Evolutionary conservation across 2,329 filamentous ascomycete genomes (phyloP).

Genomic region (Decorospora gaudefroyi): DNA sequence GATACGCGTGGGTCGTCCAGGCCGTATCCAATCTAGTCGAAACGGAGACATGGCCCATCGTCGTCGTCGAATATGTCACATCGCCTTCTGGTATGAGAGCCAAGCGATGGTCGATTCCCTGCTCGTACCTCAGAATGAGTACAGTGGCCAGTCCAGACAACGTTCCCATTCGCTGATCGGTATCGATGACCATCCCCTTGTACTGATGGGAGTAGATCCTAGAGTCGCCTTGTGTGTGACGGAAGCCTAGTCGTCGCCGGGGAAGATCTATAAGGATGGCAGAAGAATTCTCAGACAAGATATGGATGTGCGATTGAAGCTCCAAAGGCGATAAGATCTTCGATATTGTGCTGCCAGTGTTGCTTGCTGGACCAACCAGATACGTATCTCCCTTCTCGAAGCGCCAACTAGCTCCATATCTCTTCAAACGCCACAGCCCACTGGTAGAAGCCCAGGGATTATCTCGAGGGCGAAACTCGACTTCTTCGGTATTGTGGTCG

Average conservation of each 20-base stretch:
- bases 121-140: slow-evolving; percentile 22
- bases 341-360: too few relatives aligned
- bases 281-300: slow-evolving; percentile 7
- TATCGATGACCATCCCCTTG: slow-evolving; percentile 34
- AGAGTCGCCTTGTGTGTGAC: background rate
- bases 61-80: slow-evolving; percentile 1
- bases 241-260: slow-evolving; percentile 20
- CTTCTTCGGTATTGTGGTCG: slow-evolving; percentile 3
- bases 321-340: slow-evolving; percentile 27
- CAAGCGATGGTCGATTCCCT: slow-evolving; percentile 34
- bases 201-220: slow-evolving; percentile 33
- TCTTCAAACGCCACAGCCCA: slow-evolving; percentile 23
- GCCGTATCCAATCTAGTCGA: slow-evolving; percentile 16
- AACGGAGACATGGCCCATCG: slow-evolving; percentile 22
- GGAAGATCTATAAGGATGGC: slow-evolving; percentile 25
- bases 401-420: slow-evolving; percentile 17
- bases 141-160: slow-evolving; percentile 32
- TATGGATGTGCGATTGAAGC: slow-evolving; percentile 21
- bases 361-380: slow-evolving; percentile 19
- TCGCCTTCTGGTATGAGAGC: slow-evolving; percentile 47
- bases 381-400: slow-evolving; percentile 6
- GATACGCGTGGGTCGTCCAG: slow-evolving; percentile 51
- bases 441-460: slow-evolving; percentile 9
- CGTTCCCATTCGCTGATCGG: slow-evolving; percentile 29
- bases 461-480: slow-evolving; percentile 18